A percentile compares a stretch with the other conserved stretches of the same genome.
These are phyloP conservation scores for Microdochium paspali DNA, from an alignment of 2,329 filamentous ascomycete species.

Conservation along the genomic window DNA sequence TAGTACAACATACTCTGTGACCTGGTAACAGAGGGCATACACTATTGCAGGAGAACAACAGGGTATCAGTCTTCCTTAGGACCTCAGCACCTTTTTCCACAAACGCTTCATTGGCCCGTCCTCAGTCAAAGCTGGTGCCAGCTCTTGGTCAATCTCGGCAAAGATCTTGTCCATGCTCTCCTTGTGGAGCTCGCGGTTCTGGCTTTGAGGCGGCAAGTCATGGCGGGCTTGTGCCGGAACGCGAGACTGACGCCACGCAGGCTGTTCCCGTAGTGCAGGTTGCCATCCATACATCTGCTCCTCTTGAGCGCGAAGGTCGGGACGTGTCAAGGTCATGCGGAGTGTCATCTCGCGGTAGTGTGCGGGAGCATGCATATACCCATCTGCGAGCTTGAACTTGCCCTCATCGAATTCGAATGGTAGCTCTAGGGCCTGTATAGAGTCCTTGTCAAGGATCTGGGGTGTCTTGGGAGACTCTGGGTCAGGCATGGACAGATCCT, in stretches of 20 bases:
- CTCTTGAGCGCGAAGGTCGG: conserved; percentile 72
- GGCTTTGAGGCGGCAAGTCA: conserved; percentile 20
- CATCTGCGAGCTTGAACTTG: conserved; percentile 23
- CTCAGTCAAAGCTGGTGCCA: conserved; percentile 36
- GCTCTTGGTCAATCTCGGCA: conserved; percentile 39
- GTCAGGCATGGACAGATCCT: conserved; percentile 44
- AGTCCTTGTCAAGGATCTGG: conserved; percentile 32
- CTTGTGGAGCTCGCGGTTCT: conserved; percentile 28
- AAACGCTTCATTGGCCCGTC: conserved; percentile 50
- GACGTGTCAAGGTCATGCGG: conserved; percentile 87
- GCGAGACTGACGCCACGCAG: conserved; percentile 16
- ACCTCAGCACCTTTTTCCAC: conserved; percentile 51
- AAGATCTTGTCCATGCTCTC: conserved; percentile 45
- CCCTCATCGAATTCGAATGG: conserved; percentile 15
- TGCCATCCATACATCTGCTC: conserved; percentile 66
- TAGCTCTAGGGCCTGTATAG: conserved; percentile 17
- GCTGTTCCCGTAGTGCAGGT: conserved; percentile 21
- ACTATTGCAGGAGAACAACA: background rate
- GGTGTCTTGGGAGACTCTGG: conserved; percentile 52
- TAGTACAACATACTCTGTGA: background rate
- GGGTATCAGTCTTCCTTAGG: background rate
- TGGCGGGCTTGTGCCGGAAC: conserved; percentile 15
- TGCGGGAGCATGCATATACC: conserved; percentile 41
- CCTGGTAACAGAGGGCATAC: background rate
- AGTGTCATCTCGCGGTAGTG: conserved; percentile 84